These are phyloP conservation scores for Ligustrum vulgare DNA, from an alignment of 257 asterid species.

Conservation along the genomic window DNA sequence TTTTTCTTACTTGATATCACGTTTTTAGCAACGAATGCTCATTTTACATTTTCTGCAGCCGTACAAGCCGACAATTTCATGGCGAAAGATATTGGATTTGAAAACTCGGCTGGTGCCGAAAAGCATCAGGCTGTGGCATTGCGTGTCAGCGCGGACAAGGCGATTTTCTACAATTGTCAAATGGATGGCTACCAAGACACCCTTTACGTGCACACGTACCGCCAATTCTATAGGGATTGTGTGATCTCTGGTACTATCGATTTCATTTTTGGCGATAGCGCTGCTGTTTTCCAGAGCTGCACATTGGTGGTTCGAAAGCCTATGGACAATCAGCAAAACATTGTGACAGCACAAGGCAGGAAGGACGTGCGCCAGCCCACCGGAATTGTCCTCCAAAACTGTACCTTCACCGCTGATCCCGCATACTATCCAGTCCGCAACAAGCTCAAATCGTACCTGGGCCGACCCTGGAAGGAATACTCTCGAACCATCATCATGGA, in stretches of 20 bases:
- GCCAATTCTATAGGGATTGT: slow-evolving; percentile 83
- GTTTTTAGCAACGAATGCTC: not conserved
- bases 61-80: slow-evolving; percentile 70
- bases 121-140: slow-evolving; percentile 76
- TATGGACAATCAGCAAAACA: slow-evolving; percentile 41
- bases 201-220: slow-evolving; percentile 68
- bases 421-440: slow-evolving; percentile 28
- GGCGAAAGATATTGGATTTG: slow-evolving; percentile 62
- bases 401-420: slow-evolving; percentile 42
- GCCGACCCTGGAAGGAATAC: slow-evolving; percentile 62
- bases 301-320: slow-evolving; percentile 54
- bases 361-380: slow-evolving; percentile 37
- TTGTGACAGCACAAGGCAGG: slow-evolving; percentile 69
- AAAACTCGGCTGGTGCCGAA: slow-evolving; percentile 65
- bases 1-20: no score
- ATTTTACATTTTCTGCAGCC: slow-evolving; percentile 33
- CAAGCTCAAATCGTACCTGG: slow-evolving; percentile 36
- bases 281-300: slow-evolving; percentile 68
- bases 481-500: slow-evolving; percentile 56
- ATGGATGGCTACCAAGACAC: slow-evolving; percentile 82
- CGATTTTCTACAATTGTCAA: slow-evolving; percentile 68
- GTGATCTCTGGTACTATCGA: slow-evolving; percentile 74
- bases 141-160: slow-evolving; percentile 68
- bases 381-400: slow-evolving; percentile 48
- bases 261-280: slow-evolving; percentile 75